These are phyloP conservation scores for Leccinum longicurvipes DNA, from an alignment of 768 basidiomycete genomes.

Conservation along the genomic window DNA sequence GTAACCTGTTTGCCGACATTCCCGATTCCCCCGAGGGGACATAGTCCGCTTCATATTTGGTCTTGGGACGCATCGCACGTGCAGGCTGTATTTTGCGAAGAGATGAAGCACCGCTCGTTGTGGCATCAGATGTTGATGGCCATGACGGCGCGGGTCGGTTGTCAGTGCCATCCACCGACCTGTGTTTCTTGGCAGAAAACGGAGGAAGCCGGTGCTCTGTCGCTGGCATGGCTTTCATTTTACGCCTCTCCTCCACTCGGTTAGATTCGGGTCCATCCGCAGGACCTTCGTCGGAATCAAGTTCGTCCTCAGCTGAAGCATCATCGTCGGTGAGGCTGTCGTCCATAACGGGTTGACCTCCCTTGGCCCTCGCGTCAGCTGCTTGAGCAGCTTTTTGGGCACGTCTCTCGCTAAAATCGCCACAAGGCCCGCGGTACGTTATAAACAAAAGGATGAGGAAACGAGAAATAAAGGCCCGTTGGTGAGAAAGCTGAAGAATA, in stretches of 20 bases:
- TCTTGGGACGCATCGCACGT: constrained; percentile 28
- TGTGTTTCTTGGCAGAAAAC: constrained; percentile 23
- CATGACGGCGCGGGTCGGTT: constrained; percentile 20
- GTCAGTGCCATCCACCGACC: constrained; percentile 16
- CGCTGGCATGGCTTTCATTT: constrained; percentile 17
- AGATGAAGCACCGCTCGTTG: constrained; percentile 1
- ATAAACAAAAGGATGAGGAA: constrained; percentile 1
- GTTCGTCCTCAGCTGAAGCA: constrained; percentile 32
- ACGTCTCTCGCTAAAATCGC: constrained; percentile 46
- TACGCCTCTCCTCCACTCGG: constrained; percentile 24
- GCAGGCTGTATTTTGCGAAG: constrained; percentile 22
- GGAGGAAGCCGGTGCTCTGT: constrained; percentile 19
- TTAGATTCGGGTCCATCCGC: constrained; percentile 20
- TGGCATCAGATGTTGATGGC: constrained; percentile 19
- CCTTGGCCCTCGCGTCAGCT: constrained; percentile 43
- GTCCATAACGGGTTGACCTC: constrained; percentile 24
- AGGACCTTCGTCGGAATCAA: constrained; percentile 36
- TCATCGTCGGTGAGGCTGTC: constrained; percentile 32
- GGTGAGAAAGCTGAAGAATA: constrained; percentile 7
- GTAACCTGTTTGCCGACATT: constrained; percentile 17
- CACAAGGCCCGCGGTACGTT: not conserved
- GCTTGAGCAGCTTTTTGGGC: constrained; percentile 53
- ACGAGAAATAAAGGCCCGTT: not conserved
- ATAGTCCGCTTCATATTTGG: constrained; percentile 24
- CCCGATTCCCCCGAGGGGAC: constrained; percentile 14